Evolutionary conservation across 2,329 filamentous ascomycete genomes (phyloP), one percentile per base, ranked within the genome.

Genomic region (Fusarium sp.): DNA sequence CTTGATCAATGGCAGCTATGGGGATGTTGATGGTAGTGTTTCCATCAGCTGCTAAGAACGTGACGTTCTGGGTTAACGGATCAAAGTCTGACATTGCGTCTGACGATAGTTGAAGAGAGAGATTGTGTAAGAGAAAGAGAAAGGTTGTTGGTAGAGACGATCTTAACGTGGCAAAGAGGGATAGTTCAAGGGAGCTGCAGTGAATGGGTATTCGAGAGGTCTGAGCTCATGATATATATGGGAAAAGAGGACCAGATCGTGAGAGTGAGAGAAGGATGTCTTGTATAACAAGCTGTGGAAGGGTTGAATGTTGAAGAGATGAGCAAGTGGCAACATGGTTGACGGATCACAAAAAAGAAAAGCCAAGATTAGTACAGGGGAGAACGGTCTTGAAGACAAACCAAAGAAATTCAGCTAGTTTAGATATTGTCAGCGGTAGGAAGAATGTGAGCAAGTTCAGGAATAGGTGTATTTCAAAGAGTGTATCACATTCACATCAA

Each of bases 31-130:
- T 71, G 15, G 70, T 57, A 0, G 74, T 79, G 48, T 65, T 47
- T 46, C 77, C 77, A 67, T 82, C 78, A 15, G 74, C 38, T 28
- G 52, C 70, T 47, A 79, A 62, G 63, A 84, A 75, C 50, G 73
- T 76, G 56, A 81, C 71, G 61, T 75, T 75, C 59, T 84, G 82
- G 23, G 61, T 65, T 43, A 73, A 76, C 10, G 78, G 80, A 56
- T 82, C 72, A 65, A 81, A 81, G 66, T 46, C 39, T 26, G 38
- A 64, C 75, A 77, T 77, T 39, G 42, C 61, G 57, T 38, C 41
- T 50, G 31, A 24, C 33, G 31, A 20, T 64, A 24, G 24, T 24
- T 20, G 41, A 41, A 15, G 21, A 31, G 39, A 7, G 13, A n/a
- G n/a, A n/a, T n/a, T n/a, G n/a, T 18, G 33, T 35, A 23, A 38